phyloP scores from a whole-genome alignment of 2,329 filamentous ascomycete genomes.

The Curvularia hawaiiensis region DNA sequence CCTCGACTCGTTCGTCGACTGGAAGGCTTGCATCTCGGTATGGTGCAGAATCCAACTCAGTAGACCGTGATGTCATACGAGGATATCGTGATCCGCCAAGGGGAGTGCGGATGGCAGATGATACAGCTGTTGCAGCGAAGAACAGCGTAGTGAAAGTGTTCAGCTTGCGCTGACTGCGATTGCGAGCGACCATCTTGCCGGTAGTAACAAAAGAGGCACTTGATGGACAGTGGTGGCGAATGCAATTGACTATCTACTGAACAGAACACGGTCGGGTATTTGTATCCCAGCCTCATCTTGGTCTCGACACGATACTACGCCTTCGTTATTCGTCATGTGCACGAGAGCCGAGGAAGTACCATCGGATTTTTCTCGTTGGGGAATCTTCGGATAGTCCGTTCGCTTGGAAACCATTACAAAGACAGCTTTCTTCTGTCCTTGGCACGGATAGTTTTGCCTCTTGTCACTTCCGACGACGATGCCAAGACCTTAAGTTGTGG shows the following conservation, averaged over 20 bases:
- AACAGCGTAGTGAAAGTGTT: conserved; percentile 22
- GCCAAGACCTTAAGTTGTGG: conserved; percentile 23
- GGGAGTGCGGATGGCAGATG: conserved; percentile 18
- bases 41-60: conserved; percentile 26
- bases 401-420: not conserved
- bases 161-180: conserved; percentile 17
- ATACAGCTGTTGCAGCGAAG: conserved; percentile 21
- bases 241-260: not conserved
- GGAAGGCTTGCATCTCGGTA: conserved; percentile 48
- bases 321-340: conserved; percentile 1
- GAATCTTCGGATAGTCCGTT: conserved; percentile 9
- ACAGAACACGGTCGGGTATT: conserved; percentile 12
- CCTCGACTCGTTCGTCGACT: conserved; percentile 55
- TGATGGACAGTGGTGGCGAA: not conserved
- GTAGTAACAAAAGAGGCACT: conserved; percentile 5
- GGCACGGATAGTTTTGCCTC: conserved; percentile 4
- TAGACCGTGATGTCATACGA: conserved; percentile 9
- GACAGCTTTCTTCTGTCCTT: not conserved
- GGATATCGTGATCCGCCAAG: conserved; percentile 5
- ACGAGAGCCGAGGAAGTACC: conserved; percentile 13
- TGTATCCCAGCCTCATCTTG: conserved; percentile 12
- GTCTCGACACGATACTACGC: conserved; percentile 4
- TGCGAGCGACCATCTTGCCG: conserved; percentile 16
- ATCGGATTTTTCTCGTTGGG: conserved; percentile 7
- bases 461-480: conserved; percentile 3